Conservation (phyloP, 2,329 filamentous ascomycete species). For the Triangularia verruculosa region DNA sequence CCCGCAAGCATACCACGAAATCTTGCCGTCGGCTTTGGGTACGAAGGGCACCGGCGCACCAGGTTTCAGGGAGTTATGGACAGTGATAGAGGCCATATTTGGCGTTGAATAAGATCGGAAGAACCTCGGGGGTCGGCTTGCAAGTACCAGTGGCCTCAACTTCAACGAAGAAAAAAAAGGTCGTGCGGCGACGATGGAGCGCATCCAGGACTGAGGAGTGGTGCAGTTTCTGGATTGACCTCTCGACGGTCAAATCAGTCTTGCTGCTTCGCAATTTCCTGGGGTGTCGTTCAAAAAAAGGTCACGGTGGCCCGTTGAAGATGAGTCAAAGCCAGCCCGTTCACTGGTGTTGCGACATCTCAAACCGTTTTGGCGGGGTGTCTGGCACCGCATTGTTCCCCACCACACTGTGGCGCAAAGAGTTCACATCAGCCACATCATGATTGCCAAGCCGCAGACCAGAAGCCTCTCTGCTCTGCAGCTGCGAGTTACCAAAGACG, state of each 20-base stretch:
- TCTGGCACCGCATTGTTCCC: conserved; percentile 4
- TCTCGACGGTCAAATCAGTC: background rate
- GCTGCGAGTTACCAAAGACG: too few species aligned
- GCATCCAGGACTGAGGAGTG: conserved; percentile 20
- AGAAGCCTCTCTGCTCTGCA: too few species aligned
- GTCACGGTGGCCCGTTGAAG: conserved; percentile 24
- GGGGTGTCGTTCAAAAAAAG: conserved; percentile 13
- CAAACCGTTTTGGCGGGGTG: conserved; percentile 11
- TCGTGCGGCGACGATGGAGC: conserved; percentile 17
- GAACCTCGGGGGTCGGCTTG: conserved; percentile 8
- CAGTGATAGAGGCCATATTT: conserved; percentile 56
- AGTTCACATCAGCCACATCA: background rate
- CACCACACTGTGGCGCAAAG: conserved; percentile 14
- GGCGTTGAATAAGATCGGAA: conserved; percentile 12
- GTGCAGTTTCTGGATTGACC: background rate
- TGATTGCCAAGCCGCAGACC: background rate
- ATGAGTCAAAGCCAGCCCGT: conserved; percentile 25
- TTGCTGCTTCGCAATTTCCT: background rate
- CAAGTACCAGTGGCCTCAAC: conserved; percentile 16
- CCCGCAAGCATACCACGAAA: conserved; percentile 87
- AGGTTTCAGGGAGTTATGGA: conserved; percentile 77
- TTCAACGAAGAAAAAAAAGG: conserved; percentile 17
- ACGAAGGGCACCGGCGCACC: conserved; percentile 71
- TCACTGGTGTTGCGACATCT: conserved; percentile 1
- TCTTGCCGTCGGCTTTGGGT: conserved; percentile 66